Evolutionary conservation across 805 yeast genomes (phyloP).

Genomic region (Torulaspora quercuum): DNA sequence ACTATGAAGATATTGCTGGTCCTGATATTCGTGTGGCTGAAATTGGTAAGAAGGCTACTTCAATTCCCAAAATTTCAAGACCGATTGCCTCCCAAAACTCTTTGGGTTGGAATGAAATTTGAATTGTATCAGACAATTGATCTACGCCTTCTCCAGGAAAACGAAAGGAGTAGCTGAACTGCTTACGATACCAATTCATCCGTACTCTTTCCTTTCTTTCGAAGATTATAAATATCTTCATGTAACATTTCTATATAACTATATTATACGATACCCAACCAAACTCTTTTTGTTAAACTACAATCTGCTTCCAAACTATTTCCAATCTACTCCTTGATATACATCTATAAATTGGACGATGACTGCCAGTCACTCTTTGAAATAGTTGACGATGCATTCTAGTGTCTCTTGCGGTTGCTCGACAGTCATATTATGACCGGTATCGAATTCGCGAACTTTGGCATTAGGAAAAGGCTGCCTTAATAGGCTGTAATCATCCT

Average conservation of each 20-base stretch:
- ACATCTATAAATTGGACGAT: too few relatives aligned
- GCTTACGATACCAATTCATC: too few relatives aligned
- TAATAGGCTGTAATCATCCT: slow-evolving; percentile 28
- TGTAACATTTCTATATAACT: slow-evolving; percentile 11
- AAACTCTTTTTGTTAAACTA: too few relatives aligned
- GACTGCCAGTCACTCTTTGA: too few relatives aligned
- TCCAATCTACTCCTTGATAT: too few relatives aligned
- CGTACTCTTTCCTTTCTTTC: too few relatives aligned
- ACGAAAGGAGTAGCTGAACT: too few relatives aligned
- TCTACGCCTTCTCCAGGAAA: too few relatives aligned
- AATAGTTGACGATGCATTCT: slow-evolving; percentile 19
- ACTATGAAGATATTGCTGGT: slow-evolving; percentile 20
- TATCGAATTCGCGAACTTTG: slow-evolving; percentile 26
- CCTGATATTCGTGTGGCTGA: slow-evolving; percentile 16
- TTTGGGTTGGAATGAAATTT: slow-evolving; percentile 56
- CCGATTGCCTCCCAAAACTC: slow-evolving; percentile 72
- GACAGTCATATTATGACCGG: slow-evolving; percentile 33
- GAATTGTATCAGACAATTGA: too few relatives aligned
- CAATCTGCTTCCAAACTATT: too few relatives aligned
- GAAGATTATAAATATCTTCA: slow-evolving; percentile 5
- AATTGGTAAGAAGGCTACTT: slow-evolving; percentile 10
- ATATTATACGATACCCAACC: not conserved
- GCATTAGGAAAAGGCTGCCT: slow-evolving; percentile 27
- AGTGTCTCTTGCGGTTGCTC: slow-evolving; percentile 28
- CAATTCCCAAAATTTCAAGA: slow-evolving; percentile 51